phyloP scores from a whole-genome alignment of 2,329 filamentous ascomycete genomes.

The Penicillium sp. region DNA sequence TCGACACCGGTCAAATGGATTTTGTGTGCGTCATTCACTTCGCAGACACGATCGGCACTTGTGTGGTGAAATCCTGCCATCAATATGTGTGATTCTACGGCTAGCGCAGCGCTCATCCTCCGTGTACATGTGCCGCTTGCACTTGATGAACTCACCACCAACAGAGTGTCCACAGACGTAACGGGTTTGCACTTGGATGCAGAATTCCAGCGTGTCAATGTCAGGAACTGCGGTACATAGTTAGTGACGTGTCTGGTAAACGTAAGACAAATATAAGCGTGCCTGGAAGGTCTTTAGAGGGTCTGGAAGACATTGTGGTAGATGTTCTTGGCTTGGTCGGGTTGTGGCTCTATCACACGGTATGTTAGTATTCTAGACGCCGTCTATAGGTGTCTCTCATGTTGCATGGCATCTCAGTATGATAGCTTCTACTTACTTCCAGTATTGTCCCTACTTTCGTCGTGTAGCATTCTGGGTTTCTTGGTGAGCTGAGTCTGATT shows the following conservation, averaged over 20 bases:
- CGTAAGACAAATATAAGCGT: background rate
- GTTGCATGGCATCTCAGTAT: background rate
- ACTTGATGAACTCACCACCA: conserved; percentile 21
- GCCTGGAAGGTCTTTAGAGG: background rate
- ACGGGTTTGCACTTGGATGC: conserved; percentile 14
- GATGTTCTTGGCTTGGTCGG: background rate
- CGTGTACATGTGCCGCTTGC: conserved; percentile 7
- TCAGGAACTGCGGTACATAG: background rate
- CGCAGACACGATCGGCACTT: conserved; percentile 16
- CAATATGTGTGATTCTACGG: conserved; percentile 8
- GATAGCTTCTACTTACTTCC: background rate
- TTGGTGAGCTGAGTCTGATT: background rate
- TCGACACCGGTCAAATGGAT: background rate
- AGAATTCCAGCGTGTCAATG: background rate
- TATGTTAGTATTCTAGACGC: background rate
- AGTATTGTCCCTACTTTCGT: too few species aligned
- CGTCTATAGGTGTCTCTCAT: background rate
- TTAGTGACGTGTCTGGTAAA: background rate
- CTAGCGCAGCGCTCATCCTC: conserved; percentile 17
- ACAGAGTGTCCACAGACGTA: conserved; percentile 18
- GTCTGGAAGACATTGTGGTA: background rate
- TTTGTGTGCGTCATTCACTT: conserved; percentile 3
- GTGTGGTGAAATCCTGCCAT: conserved; percentile 13
- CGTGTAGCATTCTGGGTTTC: background rate
- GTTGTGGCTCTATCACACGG: background rate